Base-by-base conservation (phyloP, 2,329 filamentous ascomycete genomes). In the Penicillium sp. region DNA sequence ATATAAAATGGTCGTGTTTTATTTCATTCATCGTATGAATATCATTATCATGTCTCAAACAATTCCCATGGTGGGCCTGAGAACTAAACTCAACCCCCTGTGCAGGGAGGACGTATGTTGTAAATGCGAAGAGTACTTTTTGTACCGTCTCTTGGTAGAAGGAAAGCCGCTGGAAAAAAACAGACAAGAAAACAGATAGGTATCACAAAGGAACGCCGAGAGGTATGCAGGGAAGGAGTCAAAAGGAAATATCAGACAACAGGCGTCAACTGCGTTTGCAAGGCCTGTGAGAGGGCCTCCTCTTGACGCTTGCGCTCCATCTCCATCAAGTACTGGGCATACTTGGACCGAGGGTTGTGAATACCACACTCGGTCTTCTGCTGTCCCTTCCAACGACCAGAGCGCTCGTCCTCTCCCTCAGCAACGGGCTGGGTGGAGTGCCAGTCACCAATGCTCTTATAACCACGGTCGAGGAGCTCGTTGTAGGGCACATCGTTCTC, bases 401-500 rank as follows among this genome's bases (percentile, higher is more conserved):
- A 89, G 49, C 94, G 88, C 84, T 99, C 94, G 68, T 97, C 94
- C 77, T 99, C 94, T 62, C 90, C 90, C 56, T 93, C 91, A 60
- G 82, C 86, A 58, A 97, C 91, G 13, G 94, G 92, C 65, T 86
- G 88, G 4, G 94, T 99, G 48, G 91, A 96, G 82, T 99, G 94
- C 90, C 92, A 97, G 80, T 99, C 94, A 59, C 94, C 94, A 60
- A 99, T 83, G 62, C 91, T 96, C 83, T 97, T 97, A 83, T 99
- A 99, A n/a, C 94, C 94, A 56, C 81, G 82, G 77, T 97, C 90
- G 45, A 99, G 83, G 31, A 99, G 84, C 59, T 83, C 86, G 73
- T 99, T 99, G 82, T 96, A 97, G 0, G 94, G 94, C 4, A 99
- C 91, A 58, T 91, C 77, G 80, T 97, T 84, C 68, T 89, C 86